Base-by-base conservation (phyloP, 495 filamentous ascomycete genomes). In the Aspergillus homomorphus region DNA sequence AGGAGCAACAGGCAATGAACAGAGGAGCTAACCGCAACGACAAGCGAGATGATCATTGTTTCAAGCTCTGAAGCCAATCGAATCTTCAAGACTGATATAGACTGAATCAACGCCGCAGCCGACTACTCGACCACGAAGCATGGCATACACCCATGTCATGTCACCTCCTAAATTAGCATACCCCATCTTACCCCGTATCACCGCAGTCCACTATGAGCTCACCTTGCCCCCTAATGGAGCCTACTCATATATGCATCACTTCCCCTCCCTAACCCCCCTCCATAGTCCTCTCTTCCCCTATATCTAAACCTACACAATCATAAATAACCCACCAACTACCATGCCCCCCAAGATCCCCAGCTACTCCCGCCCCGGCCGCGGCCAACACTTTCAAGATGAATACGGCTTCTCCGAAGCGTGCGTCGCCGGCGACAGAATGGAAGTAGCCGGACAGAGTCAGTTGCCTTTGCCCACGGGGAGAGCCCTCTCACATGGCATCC, bases 361-460 rank as follows among this genome's bases (percentile, higher is more conserved):
- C 46, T 50, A 59, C 45, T 53, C 60, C 20, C 56, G 51, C 53
- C 60, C 60, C 38, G 60, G 60, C 5, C 53, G 51, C 20, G 60
- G 60, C 2, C 50, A 58, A 38, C 43, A 58, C 15, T 62, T 52
- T 20, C 56, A 54, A 52, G 51, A 62, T 7, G 42, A 58, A 54
- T 62, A 62, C 33, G 60, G 60, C 4, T 62, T 62, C 42, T 50
- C 55, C 45, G 60, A 62, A 23, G 49, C 60, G 9, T 57, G 56
- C 22, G 43, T 62, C 18, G 57, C 53, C 33, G 60, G 55, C 12
- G 42, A 62, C 24, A 33, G 60, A 10, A 53, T 62, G 23, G 43
- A 54, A 6, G 20, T 58, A 30, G 53, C 60, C 22, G 60, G 60
- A 3, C 60, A 59, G 30, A 62, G 60, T 62, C 45, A 49, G 28